Base-by-base conservation (phyloP, 352 stramenopile species). In the Plasmopara muralis region DNA sequence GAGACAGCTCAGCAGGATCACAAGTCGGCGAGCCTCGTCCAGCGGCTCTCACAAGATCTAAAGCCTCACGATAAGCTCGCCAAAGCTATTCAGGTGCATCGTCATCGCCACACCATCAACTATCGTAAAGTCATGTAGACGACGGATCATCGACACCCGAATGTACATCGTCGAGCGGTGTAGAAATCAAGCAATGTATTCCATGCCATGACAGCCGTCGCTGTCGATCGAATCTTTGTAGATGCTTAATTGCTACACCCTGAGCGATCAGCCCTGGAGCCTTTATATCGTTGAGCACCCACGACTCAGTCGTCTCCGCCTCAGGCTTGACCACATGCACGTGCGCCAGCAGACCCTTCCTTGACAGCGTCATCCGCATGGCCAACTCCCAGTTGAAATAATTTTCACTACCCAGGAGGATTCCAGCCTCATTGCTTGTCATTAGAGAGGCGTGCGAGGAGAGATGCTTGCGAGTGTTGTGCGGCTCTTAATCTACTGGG, bases 131-230 rank as follows among this genome's bases (percentile, higher is more conserved):
- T 41, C 37, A 16, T 41, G 37, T 8, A 41, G 9, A 16, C 37
- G 37, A 30, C 40, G 40, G n/a, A n/a, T 45, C 40, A 30, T 45
- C 40, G n/a, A 30, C n/a, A 45, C 40, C 8, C 16, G 40, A 45
- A 14, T 45, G 40, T 45, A 4, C 40, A 45, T 41, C 14, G 37
- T 41, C 6, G 6, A 41, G 37, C 37, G 7, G 37, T 41, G 12
- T 15, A 41, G 37, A 41, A 41, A 15, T 41, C 37, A 41, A 2
- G 6, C 13, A 41, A 6, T 9, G 6, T 41, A 6, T 41, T 41
- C 37, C 37, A 41, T n/a, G 37, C 9, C 12, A 41, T 41, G 9
- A 41, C 1, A 15, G 37, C 37, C 37, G 13, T 18, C 37, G 37
- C 14, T 2, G 13, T 4, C 37, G n/a, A 16, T 1, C 37, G 5